Base-by-base conservation (phyloP, 2,329 filamentous ascomycete genomes). In the Penicillium verrucosum region DNA sequence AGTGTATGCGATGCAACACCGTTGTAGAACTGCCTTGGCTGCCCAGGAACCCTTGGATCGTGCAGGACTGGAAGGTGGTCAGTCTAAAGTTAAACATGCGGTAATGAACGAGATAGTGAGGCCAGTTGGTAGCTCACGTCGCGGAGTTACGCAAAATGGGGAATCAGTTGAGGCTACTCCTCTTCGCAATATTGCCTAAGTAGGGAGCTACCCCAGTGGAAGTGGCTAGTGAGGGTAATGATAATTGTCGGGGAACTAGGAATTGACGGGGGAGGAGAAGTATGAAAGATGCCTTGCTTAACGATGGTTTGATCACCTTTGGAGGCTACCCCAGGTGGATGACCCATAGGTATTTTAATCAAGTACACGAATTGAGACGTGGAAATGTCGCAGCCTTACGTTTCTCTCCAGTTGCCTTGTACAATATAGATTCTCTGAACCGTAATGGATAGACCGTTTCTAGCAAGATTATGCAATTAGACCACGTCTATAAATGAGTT, bases 1-100 rank as follows among this genome's bases (percentile, higher is more conserved):
- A 12, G 52, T 55, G 2, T 44, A 44, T 55, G 52, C 46, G 25
- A 44, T 51, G 38, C 32, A 32, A 4, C 8, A 51, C 21, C 52
- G 52, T 10, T 55, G 52, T 5, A 55, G 14, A 8, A 23, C 18
- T 21, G 46, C 52, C 4, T n/a, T 38, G 11, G 36, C 27, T 29
- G 21, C 11, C 1, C 30, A 32, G 14, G 46, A 36, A 16, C 1
- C 11, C 6, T 29, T 36, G 21, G 44, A 49, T 27, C 6, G 4
- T 3, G 11, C 27, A 11, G 16, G 12, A 2, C 10, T 23, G 25
- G 51, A n/a, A 18, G 18, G 2, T 16, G 18, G 2, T 12, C 8
- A 16, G 12, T 45, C 23, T 3, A 23, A 37, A 14, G 14, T 12
- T n/a, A 52, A 52, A 30, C 5, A 49, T 36, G 6, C 3, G 16